Conservation (phyloP, 768 basidiomycete species). For the Chiua virens region DNA sequence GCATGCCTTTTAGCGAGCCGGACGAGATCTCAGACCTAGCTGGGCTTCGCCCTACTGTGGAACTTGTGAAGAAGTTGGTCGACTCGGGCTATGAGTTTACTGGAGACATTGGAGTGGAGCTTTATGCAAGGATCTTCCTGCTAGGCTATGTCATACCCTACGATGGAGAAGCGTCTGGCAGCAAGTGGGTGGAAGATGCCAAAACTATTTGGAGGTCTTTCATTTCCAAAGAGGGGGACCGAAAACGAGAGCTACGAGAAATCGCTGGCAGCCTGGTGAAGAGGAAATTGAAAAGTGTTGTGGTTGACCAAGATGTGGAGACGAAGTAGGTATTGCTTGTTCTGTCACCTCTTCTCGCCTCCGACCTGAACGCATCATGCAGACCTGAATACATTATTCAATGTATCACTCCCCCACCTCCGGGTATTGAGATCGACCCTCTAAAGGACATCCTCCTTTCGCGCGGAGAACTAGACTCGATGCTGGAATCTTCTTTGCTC, state of each 20-base stretch:
- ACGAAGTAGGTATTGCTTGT: constrained; percentile 29
- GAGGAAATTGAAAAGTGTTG: constrained; percentile 39
- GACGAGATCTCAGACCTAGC: neutral
- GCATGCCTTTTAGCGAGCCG: constrained; percentile 1
- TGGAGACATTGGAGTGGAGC: constrained; percentile 18
- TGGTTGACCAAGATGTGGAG: constrained; percentile 37
- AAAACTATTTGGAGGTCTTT: constrained; percentile 33
- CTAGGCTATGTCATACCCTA: constrained; percentile 20
- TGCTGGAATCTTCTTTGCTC: constrained; percentile 42
- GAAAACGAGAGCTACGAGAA: constrained; percentile 19
- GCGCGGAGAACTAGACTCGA: constrained; percentile 42
- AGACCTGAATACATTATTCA: constrained; percentile 51
- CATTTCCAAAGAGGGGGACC: constrained; percentile 10
- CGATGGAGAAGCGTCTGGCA: constrained; percentile 5
- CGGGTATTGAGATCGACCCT: constrained; percentile 40
- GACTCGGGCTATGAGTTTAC: constrained; percentile 21
- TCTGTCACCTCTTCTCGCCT: neutral
- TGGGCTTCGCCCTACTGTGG: constrained; percentile 4
- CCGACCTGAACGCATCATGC: neutral
- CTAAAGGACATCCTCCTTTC: constrained; percentile 55
- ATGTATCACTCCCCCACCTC: constrained; percentile 35
- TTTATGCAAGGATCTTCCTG: constrained; percentile 22
- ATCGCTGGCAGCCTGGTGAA: constrained; percentile 39
- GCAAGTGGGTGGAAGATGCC: constrained; percentile 21
- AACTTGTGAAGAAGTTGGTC: constrained; percentile 13